phyloP scores from a whole-genome alignment of 495 filamentous ascomycete species.

The Trypethelium eluteriae region DNA sequence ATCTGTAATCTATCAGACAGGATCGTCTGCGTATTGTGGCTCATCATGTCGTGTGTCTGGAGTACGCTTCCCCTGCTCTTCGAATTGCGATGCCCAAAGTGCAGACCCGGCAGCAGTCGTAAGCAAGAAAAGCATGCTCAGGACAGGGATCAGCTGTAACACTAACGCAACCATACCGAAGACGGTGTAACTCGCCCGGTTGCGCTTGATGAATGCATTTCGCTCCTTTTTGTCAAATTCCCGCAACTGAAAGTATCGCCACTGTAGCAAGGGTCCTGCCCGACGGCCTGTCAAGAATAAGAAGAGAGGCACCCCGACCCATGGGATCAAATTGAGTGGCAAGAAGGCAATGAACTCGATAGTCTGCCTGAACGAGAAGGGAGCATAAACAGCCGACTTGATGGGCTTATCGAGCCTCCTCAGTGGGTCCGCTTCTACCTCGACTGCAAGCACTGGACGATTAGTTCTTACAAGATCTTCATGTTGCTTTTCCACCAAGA shows the following conservation, averaged over 20 bases:
- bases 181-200: slow-evolving; percentile 56
- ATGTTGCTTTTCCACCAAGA: slow-evolving; percentile 52
- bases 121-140: slow-evolving; percentile 61
- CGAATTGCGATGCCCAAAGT: slow-evolving; percentile 54
- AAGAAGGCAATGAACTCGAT: slow-evolving; percentile 43
- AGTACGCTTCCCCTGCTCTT: slow-evolving; percentile 33
- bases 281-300: slow-evolving; percentile 56
- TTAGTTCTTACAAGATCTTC: slow-evolving; percentile 49
- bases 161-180: slow-evolving; percentile 56
- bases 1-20: slow-evolving; percentile 10
- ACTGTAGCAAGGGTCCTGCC: slow-evolving; percentile 59
- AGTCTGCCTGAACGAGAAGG: slow-evolving; percentile 46
- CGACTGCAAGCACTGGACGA: slow-evolving; percentile 48
- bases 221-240: slow-evolving; percentile 52
- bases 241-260: slow-evolving; percentile 56
- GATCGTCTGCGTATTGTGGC: slow-evolving; percentile 22
- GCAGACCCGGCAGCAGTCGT: slow-evolving; percentile 57
- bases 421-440: slow-evolving; percentile 41
- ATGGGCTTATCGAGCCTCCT: slow-evolving; percentile 53
- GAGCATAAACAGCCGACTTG: slow-evolving; percentile 51
- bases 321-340: slow-evolving; percentile 58
- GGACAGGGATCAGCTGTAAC: slow-evolving; percentile 54
- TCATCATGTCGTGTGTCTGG: slow-evolving; percentile 6
- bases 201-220: slow-evolving; percentile 45
- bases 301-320: slow-evolving; percentile 56